Percentiles rank a stretch among this genome's conserved stretches.
Conservation (phyloP, 768 basidiomycete genomes). For the Podaxis pistillaris region DNA sequence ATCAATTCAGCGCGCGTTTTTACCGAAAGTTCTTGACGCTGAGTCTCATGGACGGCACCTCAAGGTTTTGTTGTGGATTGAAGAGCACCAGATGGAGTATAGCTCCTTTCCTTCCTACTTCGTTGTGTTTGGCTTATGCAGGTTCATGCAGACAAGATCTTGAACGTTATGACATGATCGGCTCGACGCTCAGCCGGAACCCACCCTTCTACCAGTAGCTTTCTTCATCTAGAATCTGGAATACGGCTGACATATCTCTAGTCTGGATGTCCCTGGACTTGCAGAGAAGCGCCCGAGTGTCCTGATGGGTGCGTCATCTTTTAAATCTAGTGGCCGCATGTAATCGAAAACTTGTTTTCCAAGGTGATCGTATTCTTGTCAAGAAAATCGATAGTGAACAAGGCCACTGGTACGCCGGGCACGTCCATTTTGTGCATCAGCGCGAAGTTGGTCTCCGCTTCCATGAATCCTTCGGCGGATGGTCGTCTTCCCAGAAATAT, state of each 20-base stretch:
- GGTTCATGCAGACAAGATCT: conserved; percentile 35
- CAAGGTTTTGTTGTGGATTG: conserved; percentile 55
- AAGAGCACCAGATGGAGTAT: conserved; percentile 46
- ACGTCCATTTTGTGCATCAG: conserved; percentile 50
- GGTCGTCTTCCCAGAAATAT: conserved; percentile 35
- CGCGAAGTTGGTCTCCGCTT: conserved; percentile 53
- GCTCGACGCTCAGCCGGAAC: conserved; percentile 29
- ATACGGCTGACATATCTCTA: conserved; percentile 6
- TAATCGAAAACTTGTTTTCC: too few relatives aligned
- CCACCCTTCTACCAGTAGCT: conserved; percentile 40
- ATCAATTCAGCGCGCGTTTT: conserved; percentile 30
- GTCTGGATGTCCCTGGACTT: conserved; percentile 39
- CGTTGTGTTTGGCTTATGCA: background rate
- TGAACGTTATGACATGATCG: conserved; percentile 33
- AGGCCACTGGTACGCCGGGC: conserved; percentile 60
- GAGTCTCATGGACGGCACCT: conserved; percentile 44
- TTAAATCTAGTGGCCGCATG: background rate
- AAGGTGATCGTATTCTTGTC: conserved; percentile 56
- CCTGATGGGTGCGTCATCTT: conserved; percentile 41
- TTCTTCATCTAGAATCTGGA: background rate
- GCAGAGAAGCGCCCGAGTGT: conserved; percentile 60
- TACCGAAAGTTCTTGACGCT: conserved; percentile 38
- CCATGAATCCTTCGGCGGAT: conserved; percentile 38
- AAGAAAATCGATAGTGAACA: conserved; percentile 34
- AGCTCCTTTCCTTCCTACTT: conserved; percentile 13